Base-by-base conservation (phyloP, 805 yeast species). In the Schwanniomyces polymorphus region DNA sequence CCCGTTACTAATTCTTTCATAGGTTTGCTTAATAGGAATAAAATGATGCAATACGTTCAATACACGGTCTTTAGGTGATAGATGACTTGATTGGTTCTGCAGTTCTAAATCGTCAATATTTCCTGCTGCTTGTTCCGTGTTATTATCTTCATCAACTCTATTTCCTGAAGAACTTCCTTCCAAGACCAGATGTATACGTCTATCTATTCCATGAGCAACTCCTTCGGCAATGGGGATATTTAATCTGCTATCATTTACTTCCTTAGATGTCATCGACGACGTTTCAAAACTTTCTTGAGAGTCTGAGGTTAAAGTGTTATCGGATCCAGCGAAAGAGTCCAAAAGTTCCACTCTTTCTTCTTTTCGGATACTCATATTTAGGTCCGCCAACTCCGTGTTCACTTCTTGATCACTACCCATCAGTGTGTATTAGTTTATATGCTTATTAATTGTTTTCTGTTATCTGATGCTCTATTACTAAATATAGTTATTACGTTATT, bases 1-100 rank as follows among this genome's bases (percentile, higher is more conserved):
- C 4, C 78, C 78, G 50, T 73, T 73, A 48, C 64, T 64, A 27
- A 73, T 63, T 28, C 77, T 54, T 44, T 73, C 76, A 49, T 73
- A 73, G 6, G 78, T 73, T 45, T 71, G 76, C 43, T 55, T 65
- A 38, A 73, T 58, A 3, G 77, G 75, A n/a, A 72, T 50, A 8
- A 72, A 48, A 38, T 61, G 66, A 45, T 64, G 58, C 7, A 68
- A 47, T 8, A 67, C 71, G 45, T 66, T 66, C 43, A 60, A 49
- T 17, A 68, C 53, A 16, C 76, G 55, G 45, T 65, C 65, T 21
- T 52, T 57, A 5, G 68, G 54, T 5, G 74, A 58, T 14, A 70
- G 54, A 33, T 48, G 53, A 25, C 46, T 43, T 10, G 41, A 23
- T 5, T 46, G 38, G n/a, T 38, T 16, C 52, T 70, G 74, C 52